Evolutionary conservation across 2,329 filamentous ascomycete species (phyloP), one percentile per base, ranked within the genome.

Genomic region (Hypoxylon rubiginosum): DNA sequence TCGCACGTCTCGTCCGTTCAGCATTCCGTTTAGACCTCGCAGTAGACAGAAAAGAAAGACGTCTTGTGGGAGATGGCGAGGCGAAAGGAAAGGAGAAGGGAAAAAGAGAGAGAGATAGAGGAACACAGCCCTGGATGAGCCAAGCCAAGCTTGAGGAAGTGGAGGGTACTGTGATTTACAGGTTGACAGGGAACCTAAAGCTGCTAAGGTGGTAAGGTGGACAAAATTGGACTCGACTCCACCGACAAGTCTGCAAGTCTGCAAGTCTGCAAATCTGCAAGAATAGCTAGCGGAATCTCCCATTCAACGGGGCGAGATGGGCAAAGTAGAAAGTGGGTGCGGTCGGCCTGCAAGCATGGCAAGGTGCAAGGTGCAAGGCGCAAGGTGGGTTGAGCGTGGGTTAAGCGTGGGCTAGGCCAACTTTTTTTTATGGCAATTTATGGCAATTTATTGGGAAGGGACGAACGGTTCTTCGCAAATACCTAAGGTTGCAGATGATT

Each of bases 281-380:
- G 64, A 69, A 69, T 67, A 64, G 67, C 64, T 67, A 64, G 67
- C 64, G 67, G 60, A 64, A 67, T 67, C 58, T 62, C 66, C 62
- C 59, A 56, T 58, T 64, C 8, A 19, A 50, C 13, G 24, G 50
- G 21, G 21, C 21, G 21, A 24, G 21, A 24, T 24, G n/a, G 30
- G 30, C 24, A 19, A 24, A 48, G 39, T 48, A 13, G 43, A 17
- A 24, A 9, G 11, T 13, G 32, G 10, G 26, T 30, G 46, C n/a
- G n/a, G n/a, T n/a, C n/a, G n/a, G n/a, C n/a, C n/a, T n/a, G n/a
- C n/a, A n/a, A n/a, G n/a, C n/a, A n/a, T n/a, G n/a, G n/a, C n/a
- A n/a, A n/a, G n/a, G n/a, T n/a, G n/a, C n/a, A n/a, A n/a, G n/a
- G n/a, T n/a, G n/a, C n/a, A n/a, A n/a, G n/a, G n/a, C n/a, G n/a